A percentile compares a stretch with the other conserved stretches of the same genome.
These are phyloP conservation scores for Melampsora americana DNA, from an alignment of 1,284 basidiomycete genomes.

Conservation along the genomic window DNA sequence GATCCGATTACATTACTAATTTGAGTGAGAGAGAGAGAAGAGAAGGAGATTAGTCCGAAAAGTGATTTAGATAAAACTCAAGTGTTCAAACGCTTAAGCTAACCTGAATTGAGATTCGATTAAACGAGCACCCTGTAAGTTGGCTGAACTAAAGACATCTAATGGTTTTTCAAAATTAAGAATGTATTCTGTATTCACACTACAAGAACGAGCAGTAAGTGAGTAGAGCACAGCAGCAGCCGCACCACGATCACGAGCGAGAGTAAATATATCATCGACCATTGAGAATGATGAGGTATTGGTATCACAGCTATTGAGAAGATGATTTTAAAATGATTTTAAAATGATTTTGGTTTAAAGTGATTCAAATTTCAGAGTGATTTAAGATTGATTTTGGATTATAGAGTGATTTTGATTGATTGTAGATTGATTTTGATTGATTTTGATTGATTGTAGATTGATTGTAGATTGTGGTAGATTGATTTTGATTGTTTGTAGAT, in stretches of 20 bases:
- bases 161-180: slow-evolving; percentile 21
- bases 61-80: slow-evolving; percentile 2
- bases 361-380: too few species aligned
- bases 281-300: slow-evolving; percentile 32
- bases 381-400: too few species aligned
- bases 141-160: slow-evolving; percentile 39
- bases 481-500: slow-evolving; percentile 27
- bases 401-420: too few species aligned
- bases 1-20: slow-evolving; percentile 40
- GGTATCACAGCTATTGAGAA: slow-evolving; percentile 26
- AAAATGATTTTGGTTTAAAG: too few species aligned
- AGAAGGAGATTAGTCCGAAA: not conserved
- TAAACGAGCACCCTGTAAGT: slow-evolving; percentile 58
- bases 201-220: slow-evolving; percentile 55
- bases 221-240: slow-evolving; percentile 62
- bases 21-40: not conserved
- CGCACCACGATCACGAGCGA: slow-evolving; percentile 72
- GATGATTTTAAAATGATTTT: not conserved
- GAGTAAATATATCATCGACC: slow-evolving; percentile 68
- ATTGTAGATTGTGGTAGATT: too few species aligned
- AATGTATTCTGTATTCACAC: slow-evolving; percentile 19
- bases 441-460: too few species aligned
- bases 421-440: too few species aligned
- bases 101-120: slow-evolving; percentile 68
- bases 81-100: slow-evolving; percentile 48